Evolutionary conservation across 768 basidiomycete genomes (phyloP), one percentile per base, ranked within the genome.

Genomic region (Leccinellum rugosiceps): DNA sequence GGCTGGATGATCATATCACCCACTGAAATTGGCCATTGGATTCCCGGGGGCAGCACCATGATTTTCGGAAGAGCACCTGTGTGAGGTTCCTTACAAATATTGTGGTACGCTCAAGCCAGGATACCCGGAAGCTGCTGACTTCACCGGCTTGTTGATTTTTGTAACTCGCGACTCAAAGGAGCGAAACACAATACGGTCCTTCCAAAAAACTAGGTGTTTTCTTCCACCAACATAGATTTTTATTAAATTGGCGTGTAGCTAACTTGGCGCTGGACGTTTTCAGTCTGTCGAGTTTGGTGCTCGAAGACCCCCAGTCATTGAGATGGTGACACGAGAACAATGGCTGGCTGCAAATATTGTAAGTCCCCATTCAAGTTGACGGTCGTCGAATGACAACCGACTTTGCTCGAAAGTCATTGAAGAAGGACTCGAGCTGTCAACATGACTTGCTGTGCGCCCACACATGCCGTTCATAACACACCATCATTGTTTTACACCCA

Each of bases 371-470:
- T n/a, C n/a, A n/a, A n/a, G 32, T 73, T 50, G 61, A 72, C 14
- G 72, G 74, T 26, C 52, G 60, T 11, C 54, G 71, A 9, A 32
- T 66, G 25, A 66, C 75, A 66, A 44, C 41, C 35, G 69, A 73
- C 45, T 72, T 75, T 50, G 54, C 71, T 25, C 56, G 45, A 25
- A 68, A 68, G 52, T 58, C 75, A 25, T 62, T 64, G 43, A 32
- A 54, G 19, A 53, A 72, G 17, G 73, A 71, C 73, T 65, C 62
- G 58, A 51, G 65, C 68, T 23, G 68, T 74, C 57, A 52, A 53
- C n/a, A 38, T 19, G 10, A n/a, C 44, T 30, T 19, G 3, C 41
- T 21, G n/a, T 38, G 30, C 45, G 51, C 41, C 31, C 52, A 45
- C 7, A 6, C 21, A 13, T 48, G 49, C 35, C 34, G 19, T 6